A percentile compares a stretch with the other conserved stretches of the same genome.
These are phyloP conservation scores for Pseudogymnoascus sp. DNA, from an alignment of 2,329 filamentous ascomycete genomes.

Conservation along the genomic window DNA sequence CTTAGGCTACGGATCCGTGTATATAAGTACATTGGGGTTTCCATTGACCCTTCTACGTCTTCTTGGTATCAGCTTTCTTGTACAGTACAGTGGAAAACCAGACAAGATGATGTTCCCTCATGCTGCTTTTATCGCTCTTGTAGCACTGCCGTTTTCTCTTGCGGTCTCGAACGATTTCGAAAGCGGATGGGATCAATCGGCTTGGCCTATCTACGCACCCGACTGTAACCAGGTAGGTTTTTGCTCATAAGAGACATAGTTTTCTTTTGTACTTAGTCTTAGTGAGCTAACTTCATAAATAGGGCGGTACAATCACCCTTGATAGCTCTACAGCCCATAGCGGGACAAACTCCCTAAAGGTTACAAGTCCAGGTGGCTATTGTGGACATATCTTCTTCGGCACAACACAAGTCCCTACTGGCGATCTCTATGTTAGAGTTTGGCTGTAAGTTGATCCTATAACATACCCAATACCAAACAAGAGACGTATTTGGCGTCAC, in stretches of 20 bases:
- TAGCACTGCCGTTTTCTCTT: constrained; percentile 39
- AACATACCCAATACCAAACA: background rate
- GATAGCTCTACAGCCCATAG: constrained; percentile 50
- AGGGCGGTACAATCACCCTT: constrained; percentile 44
- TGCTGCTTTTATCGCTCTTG: constrained; percentile 38
- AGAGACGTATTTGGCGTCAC: constrained; percentile 5
- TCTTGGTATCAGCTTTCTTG: constrained; percentile 14
- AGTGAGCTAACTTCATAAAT: background rate
- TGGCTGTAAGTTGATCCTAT: constrained; percentile 41
- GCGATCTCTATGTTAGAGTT: constrained; percentile 49
- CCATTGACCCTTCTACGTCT: constrained; percentile 11
- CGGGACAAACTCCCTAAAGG: constrained; percentile 47
- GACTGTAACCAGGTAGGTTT: constrained; percentile 47
- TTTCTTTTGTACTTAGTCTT: background rate
- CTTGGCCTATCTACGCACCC: constrained; percentile 51
- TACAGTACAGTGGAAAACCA: constrained; percentile 14
- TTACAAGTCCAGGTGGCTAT: constrained; percentile 45
- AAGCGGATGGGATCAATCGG: constrained; percentile 46
- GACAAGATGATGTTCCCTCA: constrained; percentile 35
- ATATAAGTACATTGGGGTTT: constrained; percentile 24
- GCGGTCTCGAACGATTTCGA: constrained; percentile 50
- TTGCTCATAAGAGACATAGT: background rate
- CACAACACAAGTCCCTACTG: constrained; percentile 46
- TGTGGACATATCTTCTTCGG: constrained; percentile 56
- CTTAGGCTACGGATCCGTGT: constrained; percentile 19